Evolutionary conservation across 805 yeast genomes (phyloP).

Genomic region (Wickerhamomyces bisporus): DNA sequence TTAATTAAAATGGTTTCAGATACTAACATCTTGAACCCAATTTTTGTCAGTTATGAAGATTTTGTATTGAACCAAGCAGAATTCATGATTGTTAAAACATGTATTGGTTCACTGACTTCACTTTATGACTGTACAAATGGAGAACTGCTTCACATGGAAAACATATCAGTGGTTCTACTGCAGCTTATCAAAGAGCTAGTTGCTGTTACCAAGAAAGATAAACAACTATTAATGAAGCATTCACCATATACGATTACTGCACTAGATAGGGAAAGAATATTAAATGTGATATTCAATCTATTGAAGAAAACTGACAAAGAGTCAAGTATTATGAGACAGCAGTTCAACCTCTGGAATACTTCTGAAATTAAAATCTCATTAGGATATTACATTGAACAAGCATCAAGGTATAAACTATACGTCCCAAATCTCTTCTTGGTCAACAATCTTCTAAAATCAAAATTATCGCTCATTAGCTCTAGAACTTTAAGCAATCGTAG

Average conservation of each 20-base stretch:
- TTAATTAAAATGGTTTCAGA: slow-evolving; percentile 20
- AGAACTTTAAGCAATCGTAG: slow-evolving; percentile 1
- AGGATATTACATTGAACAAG: slow-evolving; percentile 17
- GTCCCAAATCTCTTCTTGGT: slow-evolving; percentile 11
- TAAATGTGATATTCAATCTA: slow-evolving; percentile 28
- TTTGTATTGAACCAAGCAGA: slow-evolving; percentile 52
- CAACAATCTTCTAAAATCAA: slow-evolving; percentile 16
- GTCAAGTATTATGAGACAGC: slow-evolving; percentile 11
- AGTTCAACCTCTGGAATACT: slow-evolving; percentile 5
- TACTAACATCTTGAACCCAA: slow-evolving; percentile 26
- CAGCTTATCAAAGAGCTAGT: slow-evolving; percentile 47
- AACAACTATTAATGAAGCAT: slow-evolving; percentile 3
- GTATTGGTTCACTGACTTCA: slow-evolving; percentile 67
- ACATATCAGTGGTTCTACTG: slow-evolving; percentile 30
- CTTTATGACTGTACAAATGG: slow-evolving; percentile 62
- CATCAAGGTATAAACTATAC: slow-evolving; percentile 9
- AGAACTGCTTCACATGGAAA: slow-evolving; percentile 41
- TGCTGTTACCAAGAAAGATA: slow-evolving; percentile 30
- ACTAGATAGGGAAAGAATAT: slow-evolving; percentile 29
- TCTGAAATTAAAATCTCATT: slow-evolving; percentile 15
- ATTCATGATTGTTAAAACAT: slow-evolving; percentile 61
- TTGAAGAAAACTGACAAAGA: slow-evolving; percentile 15
- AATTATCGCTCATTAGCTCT: slow-evolving; percentile 6
- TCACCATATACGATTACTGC: slow-evolving; percentile 24
- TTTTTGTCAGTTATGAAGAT: slow-evolving; percentile 28